Conservation (phyloP, 1,284 basidiomycete species). For the Exobasidium cylindrosporum region DNA sequence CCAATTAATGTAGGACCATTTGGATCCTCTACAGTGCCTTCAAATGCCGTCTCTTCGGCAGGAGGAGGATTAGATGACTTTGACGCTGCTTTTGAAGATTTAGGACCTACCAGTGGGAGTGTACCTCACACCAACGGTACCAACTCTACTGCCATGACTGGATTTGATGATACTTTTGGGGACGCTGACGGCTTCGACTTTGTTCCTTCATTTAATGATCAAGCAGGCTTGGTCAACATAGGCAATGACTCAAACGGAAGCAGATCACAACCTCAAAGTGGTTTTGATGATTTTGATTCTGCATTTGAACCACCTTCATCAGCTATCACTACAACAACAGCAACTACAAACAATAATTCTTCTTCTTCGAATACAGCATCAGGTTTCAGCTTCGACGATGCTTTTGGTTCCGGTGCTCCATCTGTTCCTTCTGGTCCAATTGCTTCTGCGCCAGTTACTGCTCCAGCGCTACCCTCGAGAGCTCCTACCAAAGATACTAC, state of each 20-base stretch:
- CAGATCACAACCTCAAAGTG: neutral
- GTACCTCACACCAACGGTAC: neutral
- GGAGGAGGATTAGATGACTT: conserved; percentile 44
- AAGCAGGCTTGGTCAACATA: conserved; percentile 15
- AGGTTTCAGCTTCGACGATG: conserved; percentile 47
- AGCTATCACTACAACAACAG: conserved; percentile 5
- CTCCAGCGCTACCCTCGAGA: conserved; percentile 5
- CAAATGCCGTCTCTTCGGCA: neutral
- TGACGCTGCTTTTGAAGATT: conserved; percentile 50
- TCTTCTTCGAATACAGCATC: conserved; percentile 22
- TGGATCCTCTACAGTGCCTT: neutral
- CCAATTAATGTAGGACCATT: conserved; percentile 12
- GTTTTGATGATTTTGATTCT: conserved; percentile 40
- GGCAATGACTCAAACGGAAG: neutral
- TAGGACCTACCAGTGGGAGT: conserved; percentile 30
- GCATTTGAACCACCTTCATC: conserved; percentile 15
- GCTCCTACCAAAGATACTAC: conserved; percentile 8
- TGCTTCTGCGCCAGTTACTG: conserved; percentile 4
- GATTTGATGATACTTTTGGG: conserved; percentile 49
- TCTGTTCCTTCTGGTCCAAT: conserved; percentile 7
- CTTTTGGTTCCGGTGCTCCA: conserved; percentile 25
- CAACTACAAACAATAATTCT: conserved; percentile 16
- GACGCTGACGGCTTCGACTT: conserved; percentile 48
- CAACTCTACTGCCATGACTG: conserved; percentile 8
- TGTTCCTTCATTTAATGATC: conserved; percentile 39